Evolutionary conservation across 305 asterid species (phyloP), one percentile per base, ranked within the genome.

Genomic region (Solanum chacoense): DNA sequence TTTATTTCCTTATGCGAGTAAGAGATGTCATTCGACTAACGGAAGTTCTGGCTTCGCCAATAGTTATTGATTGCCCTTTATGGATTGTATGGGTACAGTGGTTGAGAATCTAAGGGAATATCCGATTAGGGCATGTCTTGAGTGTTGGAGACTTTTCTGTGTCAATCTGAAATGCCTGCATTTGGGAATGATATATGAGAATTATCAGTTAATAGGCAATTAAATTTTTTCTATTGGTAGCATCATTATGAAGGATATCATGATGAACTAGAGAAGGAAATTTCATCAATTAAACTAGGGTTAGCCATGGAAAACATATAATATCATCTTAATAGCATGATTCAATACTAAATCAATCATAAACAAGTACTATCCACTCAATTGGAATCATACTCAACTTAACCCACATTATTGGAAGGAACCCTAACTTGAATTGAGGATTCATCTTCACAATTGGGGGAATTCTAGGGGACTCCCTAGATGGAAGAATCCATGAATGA

Each of bases 141-240:
- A 34, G 1, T 89, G 90, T 18, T 81, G 90, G 88, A 59, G 31
- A 18, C 28, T 91, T 55, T 88, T 89, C 7, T 91, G 88, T 31
- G 40, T 81, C 26, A 12, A 6, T 0, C 90, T 88, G 31, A 4
- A 72, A 83, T 38, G 20, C 16, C 89, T 78, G 87, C 93, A 91
- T 84, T 6, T 86, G 89, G 90, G 88, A 24, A 22, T 88, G 71
- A 42, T 20, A 8, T 91, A 91, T 87, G 77, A 16, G 3, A 24
- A 4, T 8, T 80, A 42, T 26, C 1, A 37, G 3, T n/a, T 8
- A 18, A 3, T 11, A 74, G 22, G 31, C 32, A 36, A 11, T 11
- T 77, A 10, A 11, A 24, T 4, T n/a, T 37, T 1, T 13, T 6
- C 6, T 22, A 10, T 3, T 35, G 11, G 84, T 1, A 32, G 3